Percentiles rank a stretch among this genome's conserved stretches.
Conservation (phyloP, 148 eudicot genomes). For the Vaccinium myrtillus region DNA sequence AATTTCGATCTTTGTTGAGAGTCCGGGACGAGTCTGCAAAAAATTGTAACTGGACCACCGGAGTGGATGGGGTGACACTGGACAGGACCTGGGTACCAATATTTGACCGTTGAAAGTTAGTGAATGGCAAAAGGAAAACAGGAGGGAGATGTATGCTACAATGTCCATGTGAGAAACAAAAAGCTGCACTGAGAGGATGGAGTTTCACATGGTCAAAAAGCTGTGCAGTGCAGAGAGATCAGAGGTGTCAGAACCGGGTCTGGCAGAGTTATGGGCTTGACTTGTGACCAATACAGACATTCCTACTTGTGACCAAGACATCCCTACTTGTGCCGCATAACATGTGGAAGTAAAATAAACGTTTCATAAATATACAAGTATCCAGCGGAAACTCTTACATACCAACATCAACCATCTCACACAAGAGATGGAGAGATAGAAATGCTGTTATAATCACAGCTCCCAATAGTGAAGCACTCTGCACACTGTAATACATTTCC, state of each 20-base stretch:
- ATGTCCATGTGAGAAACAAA: not conserved
- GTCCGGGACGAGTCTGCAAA: too few relatives aligned
- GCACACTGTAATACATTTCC: not conserved
- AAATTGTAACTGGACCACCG: too few relatives aligned
- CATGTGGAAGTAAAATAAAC: not conserved
- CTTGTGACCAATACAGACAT: not conserved
- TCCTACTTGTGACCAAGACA: not conserved
- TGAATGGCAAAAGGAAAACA: not conserved
- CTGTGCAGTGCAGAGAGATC: not conserved
- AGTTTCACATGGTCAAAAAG: conserved; percentile 7
- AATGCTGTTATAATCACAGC: not conserved
- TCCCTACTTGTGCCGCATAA: not conserved
- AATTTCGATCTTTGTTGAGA: too few relatives aligned
- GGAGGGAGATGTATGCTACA: not conserved
- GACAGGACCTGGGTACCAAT: too few relatives aligned
- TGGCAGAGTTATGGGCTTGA: not conserved
- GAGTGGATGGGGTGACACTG: too few relatives aligned
- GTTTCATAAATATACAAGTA: not conserved
- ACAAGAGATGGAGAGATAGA: not conserved
- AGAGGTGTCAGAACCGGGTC: not conserved
- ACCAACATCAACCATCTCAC: not conserved
- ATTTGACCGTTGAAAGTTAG: conserved; percentile 21
- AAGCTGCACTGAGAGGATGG: not conserved
- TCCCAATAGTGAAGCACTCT: not conserved
- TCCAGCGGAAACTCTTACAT: not conserved